Base-by-base conservation (phyloP, 1,139 yeast genomes). In the Candida neerlandica region DNA sequence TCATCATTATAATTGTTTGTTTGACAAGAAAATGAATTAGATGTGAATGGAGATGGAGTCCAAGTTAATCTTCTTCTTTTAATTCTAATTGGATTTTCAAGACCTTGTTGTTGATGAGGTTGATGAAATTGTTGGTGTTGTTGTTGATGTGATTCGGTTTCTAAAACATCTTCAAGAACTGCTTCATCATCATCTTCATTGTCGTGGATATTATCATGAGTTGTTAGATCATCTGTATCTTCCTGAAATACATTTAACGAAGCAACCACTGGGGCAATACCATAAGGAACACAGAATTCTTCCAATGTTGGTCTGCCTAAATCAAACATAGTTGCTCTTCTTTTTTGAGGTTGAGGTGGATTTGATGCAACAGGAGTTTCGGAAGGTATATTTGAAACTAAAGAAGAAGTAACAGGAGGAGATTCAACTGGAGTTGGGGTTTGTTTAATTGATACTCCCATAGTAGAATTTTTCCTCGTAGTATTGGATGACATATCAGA, bases 211-310 rank as follows among this genome's bases (percentile, higher is more conserved):
- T 1, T 86, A 80, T 19, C 89, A 89, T 23, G 90, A 63, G 57
- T 27, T 60, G 66, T 33, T 56, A 44, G 27, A 5, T 23, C 40
- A 2, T 45, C 45, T 7, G 6, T 33, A 10, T 18, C 37, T 18
- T 11, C 41, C 16, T 10, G 48, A 19, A 50, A 34, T 43, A 64
- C 70, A 41, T 64, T 63, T 51, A 84, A 66, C 1, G 87, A 81
- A 15, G 90, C 90, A 29, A 86, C 92, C 6, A 33, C 37, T 1
- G 94, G 94, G 21, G 92, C 90, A 14, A 21, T 37, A 3, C 18
- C 27, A 21, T 37, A 37, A 9, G 92, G 94, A 51, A 86, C 85
- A 52, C 82, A 78, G 56, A 83, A 69, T 57, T 81, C 71, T 3
- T 37, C 48, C 34, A 82, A 80, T 26, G 81, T 70, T 47, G 78